These are phyloP conservation scores for Didymella pomorum DNA, from an alignment of 2,329 filamentous ascomycete genomes.

Conservation along the genomic window DNA sequence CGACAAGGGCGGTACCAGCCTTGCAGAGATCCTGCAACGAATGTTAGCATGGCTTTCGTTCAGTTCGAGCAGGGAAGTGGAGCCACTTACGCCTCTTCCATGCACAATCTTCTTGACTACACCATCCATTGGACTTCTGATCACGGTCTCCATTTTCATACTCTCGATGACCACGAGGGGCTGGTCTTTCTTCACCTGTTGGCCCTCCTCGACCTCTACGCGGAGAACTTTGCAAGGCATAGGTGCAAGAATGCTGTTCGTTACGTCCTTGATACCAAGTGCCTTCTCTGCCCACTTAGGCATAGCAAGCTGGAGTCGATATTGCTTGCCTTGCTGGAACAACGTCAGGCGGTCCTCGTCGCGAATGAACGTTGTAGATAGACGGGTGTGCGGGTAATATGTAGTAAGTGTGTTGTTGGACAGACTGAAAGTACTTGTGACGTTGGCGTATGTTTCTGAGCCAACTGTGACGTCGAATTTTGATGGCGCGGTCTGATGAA, in stretches of 20 bases:
- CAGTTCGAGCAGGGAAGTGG: not conserved
- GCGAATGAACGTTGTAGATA: slow-evolving; percentile 78
- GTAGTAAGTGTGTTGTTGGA: slow-evolving; percentile 65
- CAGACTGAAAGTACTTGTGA: slow-evolving; percentile 59
- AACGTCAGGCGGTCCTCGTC: slow-evolving; percentile 72
- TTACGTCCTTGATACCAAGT: slow-evolving; percentile 79
- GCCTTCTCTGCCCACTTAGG: slow-evolving; percentile 89
- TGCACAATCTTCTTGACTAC: slow-evolving; percentile 59
- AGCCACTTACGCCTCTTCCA: slow-evolving; percentile 53
- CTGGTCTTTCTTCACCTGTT: slow-evolving; percentile 83
- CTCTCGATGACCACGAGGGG: slow-evolving; percentile 76
- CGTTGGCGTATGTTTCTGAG: slow-evolving; percentile 49
- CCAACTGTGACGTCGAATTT: slow-evolving; percentile 61
- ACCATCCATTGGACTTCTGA: slow-evolving; percentile 59
- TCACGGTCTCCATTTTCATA: slow-evolving; percentile 66
- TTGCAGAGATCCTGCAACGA: slow-evolving; percentile 49
- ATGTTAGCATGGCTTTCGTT: slow-evolving; percentile 20
- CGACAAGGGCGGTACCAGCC: slow-evolving; percentile 55
- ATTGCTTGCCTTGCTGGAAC: slow-evolving; percentile 74
- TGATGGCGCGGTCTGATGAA: slow-evolving; percentile 61
- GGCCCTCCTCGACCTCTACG: slow-evolving; percentile 85
- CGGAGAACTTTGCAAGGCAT: slow-evolving; percentile 98
- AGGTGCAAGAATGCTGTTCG: slow-evolving; percentile 85
- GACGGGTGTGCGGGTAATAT: slow-evolving; percentile 82
- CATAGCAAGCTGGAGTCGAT: slow-evolving; percentile 62